These are phyloP conservation scores for Lecanicillium sp. DNA, from an alignment of 2,329 filamentous ascomycete species.

Conservation along the genomic window DNA sequence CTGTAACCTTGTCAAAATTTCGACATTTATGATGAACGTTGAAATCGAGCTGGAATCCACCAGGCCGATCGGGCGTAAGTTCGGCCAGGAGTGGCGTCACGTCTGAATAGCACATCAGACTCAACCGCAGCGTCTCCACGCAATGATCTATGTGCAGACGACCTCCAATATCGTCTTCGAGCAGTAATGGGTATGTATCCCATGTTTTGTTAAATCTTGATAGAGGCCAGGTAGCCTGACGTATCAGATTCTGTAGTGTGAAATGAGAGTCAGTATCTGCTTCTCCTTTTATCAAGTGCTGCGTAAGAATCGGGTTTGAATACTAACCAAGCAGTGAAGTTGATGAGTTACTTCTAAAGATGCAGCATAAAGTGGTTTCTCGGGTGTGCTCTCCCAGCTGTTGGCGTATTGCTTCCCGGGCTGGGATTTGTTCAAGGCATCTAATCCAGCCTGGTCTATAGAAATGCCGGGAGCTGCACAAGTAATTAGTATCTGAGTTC, in stretches of 20 bases:
- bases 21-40: constrained; percentile 12
- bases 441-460: constrained; percentile 1
- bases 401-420: constrained; percentile 3
- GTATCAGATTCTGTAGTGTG: constrained; percentile 9
- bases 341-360: constrained; percentile 12
- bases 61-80: not conserved
- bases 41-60: constrained; percentile 8
- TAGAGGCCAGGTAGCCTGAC: constrained; percentile 8
- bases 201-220: constrained; percentile 10
- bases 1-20: constrained; percentile 10
- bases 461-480: constrained; percentile 2
- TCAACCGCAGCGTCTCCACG: constrained; percentile 11
- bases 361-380: constrained; percentile 8
- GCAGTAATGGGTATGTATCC: constrained; percentile 8
- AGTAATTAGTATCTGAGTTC: not conserved
- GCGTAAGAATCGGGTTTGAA: not conserved
- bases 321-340: constrained; percentile 11
- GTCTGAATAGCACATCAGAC: constrained; percentile 12
- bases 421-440: constrained; percentile 7
- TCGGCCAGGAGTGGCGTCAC: constrained; percentile 10
- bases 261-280: not conserved
- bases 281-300: too few species aligned
- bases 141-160: constrained; percentile 13
- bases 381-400: constrained; percentile 4
- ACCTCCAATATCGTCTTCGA: constrained; percentile 8